Percentiles rank a stretch among this genome's conserved stretches.
These are phyloP conservation scores for Serendipita sp. DNA, from an alignment of 768 basidiomycete species.

Conservation along the genomic window DNA sequence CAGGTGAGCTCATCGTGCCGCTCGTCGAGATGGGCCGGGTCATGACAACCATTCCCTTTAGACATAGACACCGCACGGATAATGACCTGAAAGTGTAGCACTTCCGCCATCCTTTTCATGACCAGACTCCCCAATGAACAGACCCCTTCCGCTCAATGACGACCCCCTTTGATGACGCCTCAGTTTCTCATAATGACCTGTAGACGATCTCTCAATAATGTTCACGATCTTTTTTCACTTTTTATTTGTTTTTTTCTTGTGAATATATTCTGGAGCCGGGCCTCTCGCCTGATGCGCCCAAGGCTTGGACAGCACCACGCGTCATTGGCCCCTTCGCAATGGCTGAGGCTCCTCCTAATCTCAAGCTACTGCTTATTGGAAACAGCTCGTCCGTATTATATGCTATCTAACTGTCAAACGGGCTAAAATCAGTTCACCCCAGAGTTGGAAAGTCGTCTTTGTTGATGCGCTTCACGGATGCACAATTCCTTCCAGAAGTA, in stretches of 20 bases:
- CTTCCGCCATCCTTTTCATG: too few relatives aligned
- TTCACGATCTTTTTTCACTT: too few relatives aligned
- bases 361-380: conserved; percentile 13
- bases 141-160: too few relatives aligned
- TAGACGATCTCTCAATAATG: too few relatives aligned
- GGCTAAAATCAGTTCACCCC: not conserved
- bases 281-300: not conserved
- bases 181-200: too few relatives aligned
- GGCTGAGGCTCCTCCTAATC: not conserved
- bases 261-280: too few relatives aligned
- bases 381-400: conserved; percentile 15
- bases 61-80: not conserved
- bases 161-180: too few relatives aligned
- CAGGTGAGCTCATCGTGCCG: not conserved
- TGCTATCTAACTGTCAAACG: not conserved
- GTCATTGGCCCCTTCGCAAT: conserved; percentile 1
- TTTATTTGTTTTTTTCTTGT: too few relatives aligned
- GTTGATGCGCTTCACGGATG: conserved; percentile 87
- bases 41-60: not conserved
- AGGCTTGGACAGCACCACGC: not conserved
- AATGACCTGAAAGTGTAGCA: conserved; percentile 3
- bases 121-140: too few relatives aligned
- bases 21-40: not conserved
- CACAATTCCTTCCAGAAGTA: conserved; percentile 73
- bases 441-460: conserved; percentile 82